A percentile compares a stretch with the other conserved stretches of the same genome.
These are phyloP conservation scores for Limnomonas spitsbergensis DNA, from an alignment of 139 green algal species.

Conservation along the genomic window DNA sequence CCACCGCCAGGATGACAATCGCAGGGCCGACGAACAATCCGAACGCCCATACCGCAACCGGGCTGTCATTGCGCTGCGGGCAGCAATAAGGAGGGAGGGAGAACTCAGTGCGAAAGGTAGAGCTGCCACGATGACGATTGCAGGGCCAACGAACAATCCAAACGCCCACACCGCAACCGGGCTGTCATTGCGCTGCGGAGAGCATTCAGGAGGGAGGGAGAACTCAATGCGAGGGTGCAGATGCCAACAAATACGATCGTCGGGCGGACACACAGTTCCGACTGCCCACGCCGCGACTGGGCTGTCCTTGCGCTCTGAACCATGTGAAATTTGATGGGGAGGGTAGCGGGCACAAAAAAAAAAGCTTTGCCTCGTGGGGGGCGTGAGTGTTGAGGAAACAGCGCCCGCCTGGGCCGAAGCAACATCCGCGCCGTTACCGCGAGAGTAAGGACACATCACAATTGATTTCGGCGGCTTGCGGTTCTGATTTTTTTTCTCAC, in stretches of 20 bases:
- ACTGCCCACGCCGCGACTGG: conserved; percentile 16
- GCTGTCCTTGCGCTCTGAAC: conserved; percentile 30
- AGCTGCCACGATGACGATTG: conserved; percentile 34
- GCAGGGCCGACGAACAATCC: conserved; percentile 44
- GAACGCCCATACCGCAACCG: conserved; percentile 14
- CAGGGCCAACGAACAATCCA: conserved; percentile 41
- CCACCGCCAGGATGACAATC: conserved; percentile 38
- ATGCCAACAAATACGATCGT: conserved; percentile 33
- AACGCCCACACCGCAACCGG: conserved; percentile 16
- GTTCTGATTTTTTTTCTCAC: no score
- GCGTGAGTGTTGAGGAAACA: no score
- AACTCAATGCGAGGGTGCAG: no score
- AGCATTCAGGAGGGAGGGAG: no score
- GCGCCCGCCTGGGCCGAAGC: no score
- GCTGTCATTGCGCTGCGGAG: conserved; percentile 31
- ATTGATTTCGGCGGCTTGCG: no score
- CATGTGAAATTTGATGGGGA: background rate
- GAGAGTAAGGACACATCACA: no score
- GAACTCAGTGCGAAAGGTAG: no score
- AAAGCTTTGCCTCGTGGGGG: no score
- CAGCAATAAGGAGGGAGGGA: no score
- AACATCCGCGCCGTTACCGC: no score
- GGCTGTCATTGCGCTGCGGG: conserved; percentile 31
- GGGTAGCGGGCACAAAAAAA: background rate
- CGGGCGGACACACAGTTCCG: conserved; percentile 40